phyloP scores from a whole-genome alignment of 129 eudicot genomes.

The Tagetes patula region DNA sequence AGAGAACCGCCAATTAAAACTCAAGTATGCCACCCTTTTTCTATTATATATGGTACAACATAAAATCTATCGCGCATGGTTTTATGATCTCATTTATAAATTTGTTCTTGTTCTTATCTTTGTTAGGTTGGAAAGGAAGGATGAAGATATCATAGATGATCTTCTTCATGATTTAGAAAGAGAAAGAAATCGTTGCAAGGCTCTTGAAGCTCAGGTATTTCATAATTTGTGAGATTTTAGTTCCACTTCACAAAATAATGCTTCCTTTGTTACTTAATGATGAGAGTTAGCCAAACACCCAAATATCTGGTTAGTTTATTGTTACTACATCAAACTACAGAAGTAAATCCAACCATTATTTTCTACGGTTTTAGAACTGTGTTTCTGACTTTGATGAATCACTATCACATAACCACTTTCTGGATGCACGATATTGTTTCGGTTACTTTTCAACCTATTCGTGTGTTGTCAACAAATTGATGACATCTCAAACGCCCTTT shows the following conservation, averaged over 20 bases:
- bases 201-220: constrained; percentile 73
- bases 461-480: neutral
- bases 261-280: neutral
- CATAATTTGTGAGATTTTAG: neutral
- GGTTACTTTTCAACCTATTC: neutral
- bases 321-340: neutral
- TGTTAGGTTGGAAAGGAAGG: constrained; percentile 58
- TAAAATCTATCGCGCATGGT: constrained; percentile 5
- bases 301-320: neutral
- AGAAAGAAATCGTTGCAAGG: constrained; percentile 52
- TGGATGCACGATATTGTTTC: neutral
- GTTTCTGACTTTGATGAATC: neutral
- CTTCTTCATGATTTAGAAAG: constrained; percentile 50
- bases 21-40: constrained; percentile 48
- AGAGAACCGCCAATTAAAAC: constrained; percentile 57
- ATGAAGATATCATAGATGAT: constrained; percentile 49
- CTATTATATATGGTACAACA: constrained; percentile 2
- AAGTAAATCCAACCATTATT: neutral
- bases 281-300: neutral
- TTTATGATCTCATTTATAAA: neutral
- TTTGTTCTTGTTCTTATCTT: neutral
- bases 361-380: neutral
- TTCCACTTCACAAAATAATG: neutral
- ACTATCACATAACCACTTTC: neutral
- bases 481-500: neutral